phyloP scores from a whole-genome alignment of 2,329 filamentous ascomycete genomes.

The Gnomoniopsis smithogilvyi region DNA sequence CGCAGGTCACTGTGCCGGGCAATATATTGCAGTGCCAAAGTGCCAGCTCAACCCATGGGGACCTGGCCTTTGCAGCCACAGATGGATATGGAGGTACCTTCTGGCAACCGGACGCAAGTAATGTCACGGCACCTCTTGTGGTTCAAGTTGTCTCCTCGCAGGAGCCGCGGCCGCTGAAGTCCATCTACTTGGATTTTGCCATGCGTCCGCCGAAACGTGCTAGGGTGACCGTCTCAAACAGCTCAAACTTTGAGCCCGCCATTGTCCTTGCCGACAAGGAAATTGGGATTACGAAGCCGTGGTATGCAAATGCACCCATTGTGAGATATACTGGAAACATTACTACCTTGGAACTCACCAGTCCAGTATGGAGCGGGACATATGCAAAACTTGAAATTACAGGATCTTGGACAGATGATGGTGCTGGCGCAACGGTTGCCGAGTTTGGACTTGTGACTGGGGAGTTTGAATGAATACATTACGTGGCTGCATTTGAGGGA shows the following conservation, averaged over 20 bases:
- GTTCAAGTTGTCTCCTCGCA: conserved; percentile 37
- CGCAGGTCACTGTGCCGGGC: conserved; percentile 42
- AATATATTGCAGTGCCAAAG: conserved; percentile 61
- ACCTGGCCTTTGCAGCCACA: conserved; percentile 61
- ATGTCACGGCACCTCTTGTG: conserved; percentile 51
- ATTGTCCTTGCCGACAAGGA: conserved; percentile 14
- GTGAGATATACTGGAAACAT: conserved; percentile 11
- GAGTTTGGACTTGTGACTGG: conserved; percentile 6
- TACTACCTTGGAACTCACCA: conserved; percentile 4
- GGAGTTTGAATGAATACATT: background rate
- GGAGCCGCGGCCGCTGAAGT: conserved; percentile 3
- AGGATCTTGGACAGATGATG: conserved; percentile 7
- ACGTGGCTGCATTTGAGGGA: background rate
- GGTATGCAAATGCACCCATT: conserved; percentile 6
- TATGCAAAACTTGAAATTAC: conserved; percentile 13
- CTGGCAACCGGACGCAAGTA: conserved; percentile 57
- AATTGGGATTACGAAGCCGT: conserved; percentile 22
- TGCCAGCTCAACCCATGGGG: conserved; percentile 47
- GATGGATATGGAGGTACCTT: conserved; percentile 62
- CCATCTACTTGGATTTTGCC: conserved; percentile 14
- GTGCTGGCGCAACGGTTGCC: conserved; percentile 6
- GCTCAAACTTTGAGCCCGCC: conserved; percentile 10
- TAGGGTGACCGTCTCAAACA: conserved; percentile 18
- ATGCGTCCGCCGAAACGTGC: conserved; percentile 17
- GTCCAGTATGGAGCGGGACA: conserved; percentile 7